Evolutionary conservation across 2,329 filamentous ascomycete genomes (phyloP).

Genomic region (Paracorniculantispora psalliotae): DNA sequence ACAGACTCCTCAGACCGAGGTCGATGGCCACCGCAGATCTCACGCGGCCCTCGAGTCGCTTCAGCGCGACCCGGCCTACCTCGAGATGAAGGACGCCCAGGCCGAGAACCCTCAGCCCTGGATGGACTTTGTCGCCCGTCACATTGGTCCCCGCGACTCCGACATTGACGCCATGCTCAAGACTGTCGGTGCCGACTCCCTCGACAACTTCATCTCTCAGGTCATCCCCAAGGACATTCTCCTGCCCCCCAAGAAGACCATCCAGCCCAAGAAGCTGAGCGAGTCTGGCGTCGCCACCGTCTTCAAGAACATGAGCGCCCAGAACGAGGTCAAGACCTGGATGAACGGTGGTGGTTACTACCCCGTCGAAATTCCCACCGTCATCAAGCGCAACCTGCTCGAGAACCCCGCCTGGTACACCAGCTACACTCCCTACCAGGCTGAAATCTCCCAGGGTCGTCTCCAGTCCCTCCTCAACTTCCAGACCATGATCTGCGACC

Average conservation of each 20-base stretch:
- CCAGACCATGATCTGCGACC: constrained; percentile 85
- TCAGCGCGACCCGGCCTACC: constrained; percentile 20
- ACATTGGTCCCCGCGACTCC: constrained; percentile 75
- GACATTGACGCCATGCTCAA: constrained; percentile 75
- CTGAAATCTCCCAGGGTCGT: constrained; percentile 93
- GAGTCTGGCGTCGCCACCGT: constrained; percentile 26
- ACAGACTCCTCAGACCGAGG: constrained; percentile 5
- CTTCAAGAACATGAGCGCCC: constrained; percentile 26
- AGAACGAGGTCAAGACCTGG: constrained; percentile 47
- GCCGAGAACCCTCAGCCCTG: constrained; percentile 20
- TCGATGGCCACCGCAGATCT: constrained; percentile 9
- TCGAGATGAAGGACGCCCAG: constrained; percentile 20
- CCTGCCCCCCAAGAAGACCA: constrained; percentile 22
- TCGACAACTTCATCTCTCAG: constrained; percentile 81
- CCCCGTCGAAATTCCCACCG: constrained; percentile 76
- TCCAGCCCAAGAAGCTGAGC: constrained; percentile 52
- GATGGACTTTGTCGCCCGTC: constrained; percentile 63
- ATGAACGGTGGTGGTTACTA: constrained; percentile 89
- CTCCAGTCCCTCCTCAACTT: constrained; percentile 92
- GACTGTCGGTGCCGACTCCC: constrained; percentile 60
- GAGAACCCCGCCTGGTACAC: constrained; percentile 97
- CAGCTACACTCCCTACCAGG: constrained; percentile 95
- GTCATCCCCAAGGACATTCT: constrained; percentile 79
- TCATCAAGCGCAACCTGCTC: constrained; percentile 88
- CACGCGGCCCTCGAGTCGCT: constrained; percentile 15